phyloP scores from a whole-genome alignment of 805 yeast species.

The Torulaspora delbrueckii region DNA sequence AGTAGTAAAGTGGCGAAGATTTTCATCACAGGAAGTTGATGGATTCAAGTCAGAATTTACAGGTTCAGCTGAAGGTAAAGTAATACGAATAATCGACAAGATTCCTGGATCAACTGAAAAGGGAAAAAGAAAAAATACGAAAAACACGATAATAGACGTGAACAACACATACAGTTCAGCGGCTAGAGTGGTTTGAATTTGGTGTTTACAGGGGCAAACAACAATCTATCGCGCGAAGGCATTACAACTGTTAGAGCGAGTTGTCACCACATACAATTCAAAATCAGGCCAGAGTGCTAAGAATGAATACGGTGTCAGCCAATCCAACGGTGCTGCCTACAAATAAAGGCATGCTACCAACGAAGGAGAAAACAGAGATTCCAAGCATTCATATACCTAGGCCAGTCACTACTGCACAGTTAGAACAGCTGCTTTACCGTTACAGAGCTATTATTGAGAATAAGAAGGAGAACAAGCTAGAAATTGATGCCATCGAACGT shows the following conservation, averaged over 20 bases:
- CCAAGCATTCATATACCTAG: slow-evolving; percentile 21
- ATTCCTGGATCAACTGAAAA: slow-evolving; percentile 2
- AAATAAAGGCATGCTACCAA: neutral
- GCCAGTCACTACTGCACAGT: slow-evolving; percentile 26
- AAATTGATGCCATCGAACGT: slow-evolving; percentile 43
- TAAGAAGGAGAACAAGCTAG: slow-evolving; percentile 30
- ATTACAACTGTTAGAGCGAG: neutral
- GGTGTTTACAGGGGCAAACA: neutral
- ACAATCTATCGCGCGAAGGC: neutral
- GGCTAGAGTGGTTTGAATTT: slow-evolving; percentile 7
- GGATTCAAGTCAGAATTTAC: slow-evolving; percentile 3
- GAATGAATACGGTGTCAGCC: slow-evolving; percentile 7
- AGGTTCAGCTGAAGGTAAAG: slow-evolving; percentile 10
- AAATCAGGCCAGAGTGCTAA: neutral
- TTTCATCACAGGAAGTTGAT: slow-evolving; percentile 4
- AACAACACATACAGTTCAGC: slow-evolving; percentile 3
- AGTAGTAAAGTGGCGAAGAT: slow-evolving; percentile 8
- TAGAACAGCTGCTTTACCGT: slow-evolving; percentile 32
- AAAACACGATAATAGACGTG: slow-evolving; percentile 5
- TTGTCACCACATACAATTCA: neutral
- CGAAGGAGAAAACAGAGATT: neutral
- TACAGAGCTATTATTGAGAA: slow-evolving; percentile 30
- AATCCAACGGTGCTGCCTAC: neutral
- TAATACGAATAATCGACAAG: slow-evolving; percentile 8
- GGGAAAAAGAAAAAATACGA: slow-evolving; percentile 11